Evolutionary conservation across 176 grass and related monocot species (phyloP).

Genomic region (Triticum turgidum): DNA sequence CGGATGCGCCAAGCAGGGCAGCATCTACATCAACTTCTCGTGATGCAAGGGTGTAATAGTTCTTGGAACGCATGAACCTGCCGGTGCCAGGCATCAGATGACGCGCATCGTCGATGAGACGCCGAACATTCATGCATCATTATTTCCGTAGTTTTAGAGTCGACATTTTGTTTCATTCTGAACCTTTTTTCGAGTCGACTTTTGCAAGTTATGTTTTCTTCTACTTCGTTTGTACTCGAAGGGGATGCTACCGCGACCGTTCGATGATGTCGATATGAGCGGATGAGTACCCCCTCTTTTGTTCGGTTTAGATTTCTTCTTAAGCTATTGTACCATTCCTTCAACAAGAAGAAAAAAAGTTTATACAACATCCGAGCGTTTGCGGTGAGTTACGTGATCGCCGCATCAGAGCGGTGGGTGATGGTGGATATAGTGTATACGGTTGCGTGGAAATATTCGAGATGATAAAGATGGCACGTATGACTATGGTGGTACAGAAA

Average conservation of each 20-base stretch:
- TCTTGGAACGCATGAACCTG: neutral
- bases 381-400: neutral
- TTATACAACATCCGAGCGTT: neutral
- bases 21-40: slow-evolving; percentile 62
- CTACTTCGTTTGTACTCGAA: neutral
- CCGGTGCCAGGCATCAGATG: no score
- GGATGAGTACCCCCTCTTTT: neutral
- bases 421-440: neutral
- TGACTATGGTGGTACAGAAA: neutral
- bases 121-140: neutral
- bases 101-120: no score
- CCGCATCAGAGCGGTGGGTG: neutral
- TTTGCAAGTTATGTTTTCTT: neutral
- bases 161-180: neutral
- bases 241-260: neutral
- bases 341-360: neutral
- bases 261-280: neutral
- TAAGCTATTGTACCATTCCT: neutral
- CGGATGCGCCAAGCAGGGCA: slow-evolving; percentile 47
- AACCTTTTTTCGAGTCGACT: neutral
- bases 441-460: neutral
- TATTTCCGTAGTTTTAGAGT: slow-evolving; percentile 10
- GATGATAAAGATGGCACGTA: neutral
- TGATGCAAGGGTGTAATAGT: slow-evolving; percentile 29
- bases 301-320: neutral